A percentile compares a stretch with the other conserved stretches of the same genome.
Conservation (phyloP, 495 filamentous ascomycete species). For the Neurospora hispaniola region DNA sequence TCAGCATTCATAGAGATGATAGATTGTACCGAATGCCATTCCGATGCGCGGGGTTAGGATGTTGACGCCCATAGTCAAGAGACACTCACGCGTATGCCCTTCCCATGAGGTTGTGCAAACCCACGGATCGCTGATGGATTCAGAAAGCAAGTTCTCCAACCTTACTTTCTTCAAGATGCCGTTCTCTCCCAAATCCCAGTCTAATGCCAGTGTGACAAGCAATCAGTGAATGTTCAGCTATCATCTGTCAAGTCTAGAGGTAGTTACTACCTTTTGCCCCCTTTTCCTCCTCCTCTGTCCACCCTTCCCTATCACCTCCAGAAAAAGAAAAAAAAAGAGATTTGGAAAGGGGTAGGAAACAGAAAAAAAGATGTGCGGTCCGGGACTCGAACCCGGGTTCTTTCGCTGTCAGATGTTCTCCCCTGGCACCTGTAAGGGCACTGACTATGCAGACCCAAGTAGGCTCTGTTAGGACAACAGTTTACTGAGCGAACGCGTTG, state of each 20-base stretch:
- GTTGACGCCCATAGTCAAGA: background rate
- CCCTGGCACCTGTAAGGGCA: background rate
- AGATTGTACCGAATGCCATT: background rate
- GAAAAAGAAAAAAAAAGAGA: background rate
- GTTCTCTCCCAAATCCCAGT: background rate
- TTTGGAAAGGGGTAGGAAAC: background rate
- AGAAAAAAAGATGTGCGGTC: background rate
- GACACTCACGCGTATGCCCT: background rate
- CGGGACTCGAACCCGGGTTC: background rate
- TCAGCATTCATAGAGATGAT: background rate
- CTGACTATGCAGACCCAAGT: background rate
- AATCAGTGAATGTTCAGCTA: background rate
- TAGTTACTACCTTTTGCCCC: background rate
- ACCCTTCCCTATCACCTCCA: background rate
- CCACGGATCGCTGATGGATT: background rate
- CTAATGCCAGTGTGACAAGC: background rate
- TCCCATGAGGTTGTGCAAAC: background rate
- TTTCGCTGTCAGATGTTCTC: background rate
- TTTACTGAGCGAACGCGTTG: background rate
- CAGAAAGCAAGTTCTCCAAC: background rate
- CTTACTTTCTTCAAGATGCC: background rate
- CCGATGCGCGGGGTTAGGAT: background rate
- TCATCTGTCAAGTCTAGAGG: background rate
- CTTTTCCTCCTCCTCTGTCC: background rate
- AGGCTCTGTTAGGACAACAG: background rate